Conservation (phyloP, 2,329 filamentous ascomycete species). For the Akanthomyces uredinophilus region DNA sequence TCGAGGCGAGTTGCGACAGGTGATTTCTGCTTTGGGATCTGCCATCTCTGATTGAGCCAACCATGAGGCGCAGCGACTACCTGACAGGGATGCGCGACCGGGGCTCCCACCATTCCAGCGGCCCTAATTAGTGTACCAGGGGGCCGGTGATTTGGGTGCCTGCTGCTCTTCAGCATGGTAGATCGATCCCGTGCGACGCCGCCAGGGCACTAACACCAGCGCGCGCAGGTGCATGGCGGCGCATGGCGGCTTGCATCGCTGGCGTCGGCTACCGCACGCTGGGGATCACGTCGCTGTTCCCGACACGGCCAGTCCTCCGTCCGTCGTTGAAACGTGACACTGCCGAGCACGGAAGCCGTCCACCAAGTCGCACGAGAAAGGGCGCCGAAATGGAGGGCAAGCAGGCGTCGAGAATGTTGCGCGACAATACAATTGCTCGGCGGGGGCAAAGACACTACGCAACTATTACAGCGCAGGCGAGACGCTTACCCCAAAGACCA, state of each 20-base stretch:
- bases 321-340: conserved; percentile 6
- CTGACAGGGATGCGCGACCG: conserved; percentile 1
- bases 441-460: background rate
- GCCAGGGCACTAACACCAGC: background rate
- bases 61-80: conserved; percentile 7
- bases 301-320: background rate
- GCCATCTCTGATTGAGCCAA: conserved; percentile 5
- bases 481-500: background rate
- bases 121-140: background rate
- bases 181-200: conserved; percentile 15
- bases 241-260: conserved; percentile 1
- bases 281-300: background rate
- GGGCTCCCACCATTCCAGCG: background rate
- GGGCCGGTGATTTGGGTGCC: conserved; percentile 4
- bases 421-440: no score
- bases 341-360: background rate
- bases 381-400: background rate
- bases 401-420: background rate
- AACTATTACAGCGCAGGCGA: background rate
- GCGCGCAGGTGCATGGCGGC: background rate
- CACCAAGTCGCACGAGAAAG: background rate
- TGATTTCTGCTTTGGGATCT: conserved; percentile 9
- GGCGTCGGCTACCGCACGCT: background rate
- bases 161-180: conserved; percentile 4
- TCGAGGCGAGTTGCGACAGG: background rate